phyloP scores from a whole-genome alignment of 228 moss, liverwort and hornwort species.

The Sphagnum fallax region DNA sequence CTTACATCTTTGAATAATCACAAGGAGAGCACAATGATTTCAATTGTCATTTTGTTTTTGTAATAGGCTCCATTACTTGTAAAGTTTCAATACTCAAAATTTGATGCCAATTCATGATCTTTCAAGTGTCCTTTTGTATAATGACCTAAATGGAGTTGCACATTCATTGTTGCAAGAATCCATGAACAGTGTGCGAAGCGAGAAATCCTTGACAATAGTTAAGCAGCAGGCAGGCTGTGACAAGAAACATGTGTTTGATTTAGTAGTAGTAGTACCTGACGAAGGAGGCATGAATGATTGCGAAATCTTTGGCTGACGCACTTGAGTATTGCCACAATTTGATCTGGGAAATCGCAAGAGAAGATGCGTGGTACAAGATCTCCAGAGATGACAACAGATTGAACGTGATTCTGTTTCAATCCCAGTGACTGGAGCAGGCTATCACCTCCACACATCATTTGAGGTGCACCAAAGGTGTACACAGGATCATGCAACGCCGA shows the following conservation, averaged over 20 bases:
- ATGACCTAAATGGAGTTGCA: background rate
- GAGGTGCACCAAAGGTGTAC: slow-evolving; percentile 78
- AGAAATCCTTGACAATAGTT: background rate
- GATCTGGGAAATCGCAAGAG: slow-evolving; percentile 68
- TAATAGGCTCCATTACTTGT: too few species aligned
- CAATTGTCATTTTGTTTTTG: too few species aligned
- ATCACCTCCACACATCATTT: slow-evolving; percentile 80
- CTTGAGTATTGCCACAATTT: slow-evolving; percentile 68
- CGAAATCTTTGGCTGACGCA: slow-evolving; percentile 65
- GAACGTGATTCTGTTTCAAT: slow-evolving; percentile 46
- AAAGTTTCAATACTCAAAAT: background rate
- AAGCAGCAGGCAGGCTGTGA: background rate
- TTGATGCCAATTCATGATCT: background rate
- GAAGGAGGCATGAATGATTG: slow-evolving; percentile 50
- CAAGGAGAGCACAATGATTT: background rate
- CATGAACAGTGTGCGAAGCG: background rate
- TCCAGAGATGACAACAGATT: slow-evolving; percentile 65
- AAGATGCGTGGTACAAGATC: slow-evolving; percentile 85
- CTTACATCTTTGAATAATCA: background rate
- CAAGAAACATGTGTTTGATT: background rate
- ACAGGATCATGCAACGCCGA: slow-evolving; percentile 49
- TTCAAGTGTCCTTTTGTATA: background rate
- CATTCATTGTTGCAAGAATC: background rate
- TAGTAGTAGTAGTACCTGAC: slow-evolving; percentile 33
- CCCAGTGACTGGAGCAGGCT: slow-evolving; percentile 55